phyloP scores from a whole-genome alignment of 139 green algal genomes.

The Pseudopediastrum boryanum region DNA sequence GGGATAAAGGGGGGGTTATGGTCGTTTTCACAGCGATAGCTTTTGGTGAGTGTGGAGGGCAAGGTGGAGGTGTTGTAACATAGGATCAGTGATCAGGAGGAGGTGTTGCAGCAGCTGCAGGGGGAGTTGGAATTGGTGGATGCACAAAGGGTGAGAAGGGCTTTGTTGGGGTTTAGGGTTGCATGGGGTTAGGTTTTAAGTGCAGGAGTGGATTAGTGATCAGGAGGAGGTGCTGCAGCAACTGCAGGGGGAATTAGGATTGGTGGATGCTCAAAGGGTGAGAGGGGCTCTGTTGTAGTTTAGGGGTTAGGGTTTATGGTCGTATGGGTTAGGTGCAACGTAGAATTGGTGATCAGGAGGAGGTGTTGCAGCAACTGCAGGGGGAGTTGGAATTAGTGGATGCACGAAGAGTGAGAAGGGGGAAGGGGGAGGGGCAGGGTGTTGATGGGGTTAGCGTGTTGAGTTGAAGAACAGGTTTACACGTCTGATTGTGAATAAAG shows the following conservation, averaged over 20 bases:
- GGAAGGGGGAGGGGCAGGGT: too few relatives aligned
- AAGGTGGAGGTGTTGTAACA: slow-evolving; percentile 35
- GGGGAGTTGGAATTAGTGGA: slow-evolving; percentile 33
- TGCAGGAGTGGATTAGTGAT: slow-evolving; percentile 34
- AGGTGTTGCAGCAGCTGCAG: slow-evolving; percentile 35
- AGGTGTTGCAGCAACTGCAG: slow-evolving; percentile 34
- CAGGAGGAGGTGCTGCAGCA: slow-evolving; percentile 38
- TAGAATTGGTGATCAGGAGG: slow-evolving; percentile 35
- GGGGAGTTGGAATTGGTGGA: slow-evolving; percentile 33
- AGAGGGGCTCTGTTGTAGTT: too few relatives aligned
- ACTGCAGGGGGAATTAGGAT: slow-evolving; percentile 31
- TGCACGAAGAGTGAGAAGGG: slow-evolving; percentile 24
- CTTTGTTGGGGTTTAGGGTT: too few relatives aligned
- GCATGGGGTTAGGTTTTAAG: too few relatives aligned
- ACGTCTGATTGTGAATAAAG: too few relatives aligned
- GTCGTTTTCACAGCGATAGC: too few relatives aligned
- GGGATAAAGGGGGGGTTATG: too few relatives aligned
- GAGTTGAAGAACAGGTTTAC: slow-evolving; percentile 28
- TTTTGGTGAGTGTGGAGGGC: too few relatives aligned
- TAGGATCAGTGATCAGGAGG: slow-evolving; percentile 35
- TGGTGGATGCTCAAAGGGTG: slow-evolving; percentile 30
- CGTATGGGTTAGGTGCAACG: slow-evolving; percentile 30
- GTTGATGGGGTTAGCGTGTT: too few relatives aligned
- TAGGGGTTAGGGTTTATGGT: too few relatives aligned
- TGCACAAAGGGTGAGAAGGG: slow-evolving; percentile 25